A percentile compares a stretch with the other conserved stretches of the same genome.
Evolutionary conservation across 2,329 filamentous ascomycete genomes (phyloP).

Genomic region (Trichoderma cornu-damae): DNA sequence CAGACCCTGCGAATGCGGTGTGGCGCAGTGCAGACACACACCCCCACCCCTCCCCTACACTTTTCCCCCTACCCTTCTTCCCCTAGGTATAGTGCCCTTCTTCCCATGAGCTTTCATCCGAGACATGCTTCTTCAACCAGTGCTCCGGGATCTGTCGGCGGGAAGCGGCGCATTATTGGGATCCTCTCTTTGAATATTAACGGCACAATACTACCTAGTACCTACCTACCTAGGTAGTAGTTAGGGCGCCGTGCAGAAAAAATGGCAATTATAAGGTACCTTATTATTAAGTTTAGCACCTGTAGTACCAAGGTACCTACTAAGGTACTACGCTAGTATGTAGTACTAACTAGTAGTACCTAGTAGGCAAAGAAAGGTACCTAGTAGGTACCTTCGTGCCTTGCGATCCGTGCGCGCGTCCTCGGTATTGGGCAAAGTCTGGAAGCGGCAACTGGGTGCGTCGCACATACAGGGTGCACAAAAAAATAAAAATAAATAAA

Average conservation of each 20-base stretch:
- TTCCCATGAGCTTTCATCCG: constrained; percentile 16
- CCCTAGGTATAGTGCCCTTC: no score
- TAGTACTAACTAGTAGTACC: no score
- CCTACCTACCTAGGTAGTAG: no score
- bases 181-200: neutral
- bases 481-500: no score
- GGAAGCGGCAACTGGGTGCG: neutral
- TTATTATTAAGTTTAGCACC: no score
- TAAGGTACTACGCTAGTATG: neutral
- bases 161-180: neutral
- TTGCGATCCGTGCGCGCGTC: neutral
- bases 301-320: no score
- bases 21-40: constrained; percentile 24
- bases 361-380: no score
- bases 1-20: constrained; percentile 27
- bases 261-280: neutral
- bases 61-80: no score
- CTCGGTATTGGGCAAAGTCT: neutral
- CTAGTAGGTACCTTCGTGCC: no score
- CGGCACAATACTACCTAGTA: neutral
- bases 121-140: constrained; percentile 18
- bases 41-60: no score
- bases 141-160: neutral
- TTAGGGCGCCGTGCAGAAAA: no score
- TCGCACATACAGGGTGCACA: neutral